Conservation (phyloP, 1,284 basidiomycete genomes). For the Polyporus tsugae region DNA sequence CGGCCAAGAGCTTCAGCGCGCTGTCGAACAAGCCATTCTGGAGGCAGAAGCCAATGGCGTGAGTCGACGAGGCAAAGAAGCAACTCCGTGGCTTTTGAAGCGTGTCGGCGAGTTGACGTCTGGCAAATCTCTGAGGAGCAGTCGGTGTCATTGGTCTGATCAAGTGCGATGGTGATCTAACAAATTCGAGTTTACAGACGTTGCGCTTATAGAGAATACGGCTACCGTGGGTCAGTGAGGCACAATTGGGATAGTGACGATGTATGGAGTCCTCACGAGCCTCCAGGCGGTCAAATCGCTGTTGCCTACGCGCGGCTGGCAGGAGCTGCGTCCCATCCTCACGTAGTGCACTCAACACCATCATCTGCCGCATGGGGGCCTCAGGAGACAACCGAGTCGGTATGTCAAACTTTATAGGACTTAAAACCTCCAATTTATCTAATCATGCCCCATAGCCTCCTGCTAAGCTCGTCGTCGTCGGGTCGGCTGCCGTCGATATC, state of each 20-base stretch:
- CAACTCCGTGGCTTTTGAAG: slow-evolving; percentile 93
- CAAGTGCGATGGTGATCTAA: neutral
- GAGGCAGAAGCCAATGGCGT: slow-evolving; percentile 89
- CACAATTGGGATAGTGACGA: neutral
- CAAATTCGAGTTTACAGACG: slow-evolving; percentile 57
- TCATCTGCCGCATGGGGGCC: neutral
- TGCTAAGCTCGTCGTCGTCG: slow-evolving; percentile 71
- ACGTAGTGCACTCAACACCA: slow-evolving; percentile 9
- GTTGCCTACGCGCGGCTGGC: slow-evolving; percentile 74
- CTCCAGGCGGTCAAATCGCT: slow-evolving; percentile 81
- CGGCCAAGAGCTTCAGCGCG: slow-evolving; percentile 78
- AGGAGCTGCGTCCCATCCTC: slow-evolving; percentile 27
- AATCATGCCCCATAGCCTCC: slow-evolving; percentile 29
- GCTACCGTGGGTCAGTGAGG: slow-evolving; percentile 75
- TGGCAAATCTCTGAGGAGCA: slow-evolving; percentile 78
- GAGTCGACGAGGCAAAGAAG: slow-evolving; percentile 87
- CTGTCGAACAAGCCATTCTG: slow-evolving; percentile 86
- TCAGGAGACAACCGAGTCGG: neutral
- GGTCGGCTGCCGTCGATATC: slow-evolving; percentile 89
- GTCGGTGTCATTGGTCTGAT: slow-evolving; percentile 49
- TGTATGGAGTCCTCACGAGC: slow-evolving; percentile 1
- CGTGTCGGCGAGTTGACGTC: slow-evolving; percentile 86
- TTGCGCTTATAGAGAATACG: slow-evolving; percentile 94
- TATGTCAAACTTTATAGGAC: neutral
- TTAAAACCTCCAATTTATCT: neutral